These are phyloP conservation scores for Gardenia jasminoides DNA, from an alignment of 257 asterid genomes.

Conservation along the genomic window DNA sequence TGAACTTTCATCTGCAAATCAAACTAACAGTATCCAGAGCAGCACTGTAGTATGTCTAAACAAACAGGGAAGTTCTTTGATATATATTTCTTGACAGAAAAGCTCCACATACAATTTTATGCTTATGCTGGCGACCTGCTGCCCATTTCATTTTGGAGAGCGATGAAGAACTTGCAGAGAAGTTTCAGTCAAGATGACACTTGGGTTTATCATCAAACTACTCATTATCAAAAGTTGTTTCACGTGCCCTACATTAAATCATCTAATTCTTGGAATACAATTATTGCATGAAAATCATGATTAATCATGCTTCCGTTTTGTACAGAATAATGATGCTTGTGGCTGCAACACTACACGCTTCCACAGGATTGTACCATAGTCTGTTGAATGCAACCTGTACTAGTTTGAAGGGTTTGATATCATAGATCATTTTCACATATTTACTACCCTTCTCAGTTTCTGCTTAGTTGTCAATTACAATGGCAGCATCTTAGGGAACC, in stretches of 20 bases:
- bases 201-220: neutral
- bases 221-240: neutral
- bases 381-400: neutral
- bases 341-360: constrained; percentile 1
- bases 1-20: neutral
- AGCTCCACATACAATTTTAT: neutral
- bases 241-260: neutral
- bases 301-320: constrained; percentile 13
- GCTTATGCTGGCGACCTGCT: neutral
- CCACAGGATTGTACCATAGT: neutral
- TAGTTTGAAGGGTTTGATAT: neutral
- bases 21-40: neutral
- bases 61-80: neutral
- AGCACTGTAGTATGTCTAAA: neutral
- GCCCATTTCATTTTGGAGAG: neutral
- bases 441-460: neutral
- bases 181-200: neutral
- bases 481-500: neutral
- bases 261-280: neutral
- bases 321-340: constrained; percentile 16
- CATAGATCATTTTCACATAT: constrained; percentile 17
- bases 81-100: neutral
- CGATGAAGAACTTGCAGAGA: neutral
- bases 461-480: constrained; percentile 5
- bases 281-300: constrained; percentile 16